Percentiles rank a stretch among this genome's conserved stretches.
Conservation (phyloP, 495 filamentous ascomycete species). For the Thozetella sp. region DNA sequence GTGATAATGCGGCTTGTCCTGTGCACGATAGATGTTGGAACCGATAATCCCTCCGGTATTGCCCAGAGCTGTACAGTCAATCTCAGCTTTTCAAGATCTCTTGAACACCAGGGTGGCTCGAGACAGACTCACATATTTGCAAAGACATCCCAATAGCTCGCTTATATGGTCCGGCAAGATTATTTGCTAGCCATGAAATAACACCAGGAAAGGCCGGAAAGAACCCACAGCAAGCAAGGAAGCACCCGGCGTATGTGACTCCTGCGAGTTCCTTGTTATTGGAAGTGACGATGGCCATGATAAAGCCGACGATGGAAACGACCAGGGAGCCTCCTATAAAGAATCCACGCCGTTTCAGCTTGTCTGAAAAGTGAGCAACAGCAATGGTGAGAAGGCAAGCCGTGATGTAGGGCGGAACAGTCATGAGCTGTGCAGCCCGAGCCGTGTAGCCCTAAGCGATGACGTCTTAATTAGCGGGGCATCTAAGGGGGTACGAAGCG, state of each 20-base stretch:
- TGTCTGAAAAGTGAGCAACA: constrained; percentile 69
- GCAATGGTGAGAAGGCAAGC: constrained; percentile 67
- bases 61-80: not conserved
- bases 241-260: constrained; percentile 67
- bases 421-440: constrained; percentile 67
- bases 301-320: constrained; percentile 66
- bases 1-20: not conserved
- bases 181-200: constrained; percentile 74
- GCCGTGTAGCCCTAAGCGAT: constrained; percentile 63
- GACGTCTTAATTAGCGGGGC: too few relatives aligned
- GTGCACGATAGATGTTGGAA: constrained; percentile 47
- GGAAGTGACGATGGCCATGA: constrained; percentile 59
- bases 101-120: too few relatives aligned
- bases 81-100: constrained; percentile 70
- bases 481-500: too few relatives aligned
- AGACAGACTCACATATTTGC: constrained; percentile 77
- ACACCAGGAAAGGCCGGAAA: constrained; percentile 76
- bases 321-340: constrained; percentile 67
- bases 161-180: constrained; percentile 79
- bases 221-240: constrained; percentile 74
- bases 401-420: constrained; percentile 71
- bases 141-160: constrained; percentile 70
- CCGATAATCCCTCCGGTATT: too few relatives aligned
- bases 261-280: too few relatives aligned
- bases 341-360: constrained; percentile 64